phyloP scores from a whole-genome alignment of 2,329 filamentous ascomycete genomes.

The Cercospora beticola region DNA sequence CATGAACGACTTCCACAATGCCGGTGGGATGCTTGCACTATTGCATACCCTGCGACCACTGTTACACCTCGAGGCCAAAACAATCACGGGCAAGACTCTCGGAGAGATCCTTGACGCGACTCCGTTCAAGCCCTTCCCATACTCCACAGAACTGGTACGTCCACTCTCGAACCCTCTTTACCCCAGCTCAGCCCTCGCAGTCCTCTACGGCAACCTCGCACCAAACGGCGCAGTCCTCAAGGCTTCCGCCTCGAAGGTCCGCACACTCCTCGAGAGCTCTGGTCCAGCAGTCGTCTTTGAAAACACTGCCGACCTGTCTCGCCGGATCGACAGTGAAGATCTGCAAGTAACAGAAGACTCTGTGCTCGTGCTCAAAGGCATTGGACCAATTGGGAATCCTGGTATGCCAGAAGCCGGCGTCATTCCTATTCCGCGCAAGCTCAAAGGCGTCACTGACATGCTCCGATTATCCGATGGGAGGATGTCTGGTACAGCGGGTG shows the following conservation, averaged over 20 bases:
- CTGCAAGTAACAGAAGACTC: slow-evolving; percentile 47
- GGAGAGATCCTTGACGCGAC: slow-evolving; percentile 47
- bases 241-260: slow-evolving; percentile 52
- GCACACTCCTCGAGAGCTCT: slow-evolving; percentile 45
- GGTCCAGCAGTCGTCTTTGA: slow-evolving; percentile 52
- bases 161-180: slow-evolving; percentile 49
- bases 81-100: slow-evolving; percentile 50
- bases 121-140: slow-evolving; percentile 45
- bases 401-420: slow-evolving; percentile 56
- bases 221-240: slow-evolving; percentile 53
- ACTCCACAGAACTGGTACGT: slow-evolving; percentile 47
- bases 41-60: slow-evolving; percentile 49
- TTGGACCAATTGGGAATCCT: slow-evolving; percentile 53
- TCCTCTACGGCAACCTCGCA: slow-evolving; percentile 51
- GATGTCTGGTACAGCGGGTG: slow-evolving; percentile 57
- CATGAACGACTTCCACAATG: slow-evolving; percentile 57
- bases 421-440: slow-evolving; percentile 53
- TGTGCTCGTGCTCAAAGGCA: slow-evolving; percentile 51
- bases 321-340: slow-evolving; percentile 48
- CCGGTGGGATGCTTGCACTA: slow-evolving; percentile 52
- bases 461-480: slow-evolving; percentile 54
- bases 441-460: slow-evolving; percentile 55
- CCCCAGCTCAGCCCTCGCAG: slow-evolving; percentile 47
- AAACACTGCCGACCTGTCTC: slow-evolving; percentile 48
- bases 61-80: slow-evolving; percentile 48